Evolutionary conservation across 306 rosid genomes (phyloP).

Genomic region (Prunus kanzakura): DNA sequence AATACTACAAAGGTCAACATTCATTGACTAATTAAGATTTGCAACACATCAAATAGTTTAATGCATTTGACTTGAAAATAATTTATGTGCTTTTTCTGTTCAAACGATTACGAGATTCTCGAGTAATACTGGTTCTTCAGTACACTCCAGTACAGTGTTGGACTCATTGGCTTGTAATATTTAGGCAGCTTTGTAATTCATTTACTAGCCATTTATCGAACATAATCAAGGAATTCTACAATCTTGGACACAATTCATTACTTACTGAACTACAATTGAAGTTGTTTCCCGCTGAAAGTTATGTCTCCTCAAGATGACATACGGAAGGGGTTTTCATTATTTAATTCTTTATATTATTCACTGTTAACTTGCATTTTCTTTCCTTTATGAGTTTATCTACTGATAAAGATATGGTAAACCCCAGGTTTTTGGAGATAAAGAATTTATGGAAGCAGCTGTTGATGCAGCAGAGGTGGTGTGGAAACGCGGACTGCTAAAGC

Average conservation of each 20-base stretch:
- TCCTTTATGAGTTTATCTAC: not conserved
- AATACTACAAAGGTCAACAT: not conserved
- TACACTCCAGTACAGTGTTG: not conserved
- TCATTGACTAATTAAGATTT: slow-evolving; percentile 5
- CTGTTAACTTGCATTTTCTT: not conserved
- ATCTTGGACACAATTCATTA: not conserved
- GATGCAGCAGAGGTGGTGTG: slow-evolving; percentile 68
- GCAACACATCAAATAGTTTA: not conserved
- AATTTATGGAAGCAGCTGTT: slow-evolving; percentile 56
- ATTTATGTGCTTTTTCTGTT: not conserved
- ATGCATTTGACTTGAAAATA: not conserved
- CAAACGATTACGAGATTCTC: not conserved
- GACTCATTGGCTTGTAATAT: not conserved
- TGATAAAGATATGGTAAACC: not conserved
- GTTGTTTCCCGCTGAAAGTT: not conserved
- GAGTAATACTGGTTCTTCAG: not conserved
- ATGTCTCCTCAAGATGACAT: not conserved
- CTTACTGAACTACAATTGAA: not conserved
- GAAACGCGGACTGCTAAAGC: slow-evolving; percentile 58
- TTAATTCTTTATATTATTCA: not conserved
- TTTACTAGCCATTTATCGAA: not conserved
- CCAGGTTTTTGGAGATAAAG: slow-evolving; percentile 58
- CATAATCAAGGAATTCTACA: not conserved
- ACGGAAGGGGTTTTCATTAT: not conserved
- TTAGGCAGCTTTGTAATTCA: not conserved